phyloP scores from a whole-genome alignment of 2,329 filamentous ascomycete genomes.

The Tricladium varicosporioides region DNA sequence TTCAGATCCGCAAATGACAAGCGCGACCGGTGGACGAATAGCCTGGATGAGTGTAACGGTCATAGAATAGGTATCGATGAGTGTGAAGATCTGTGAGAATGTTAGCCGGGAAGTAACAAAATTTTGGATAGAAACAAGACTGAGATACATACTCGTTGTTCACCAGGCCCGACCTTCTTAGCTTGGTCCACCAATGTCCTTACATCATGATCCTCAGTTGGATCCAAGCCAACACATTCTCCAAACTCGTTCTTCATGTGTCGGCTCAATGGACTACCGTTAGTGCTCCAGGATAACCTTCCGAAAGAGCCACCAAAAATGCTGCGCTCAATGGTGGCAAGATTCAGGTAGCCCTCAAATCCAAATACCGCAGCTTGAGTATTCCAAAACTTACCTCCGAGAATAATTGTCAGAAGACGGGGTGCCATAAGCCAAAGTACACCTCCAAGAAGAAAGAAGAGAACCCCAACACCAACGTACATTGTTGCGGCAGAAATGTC shows the following conservation, averaged over 20 bases:
- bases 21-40: slow-evolving; percentile 31
- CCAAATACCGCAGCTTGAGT: not conserved
- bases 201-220: not conserved
- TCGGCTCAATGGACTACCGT: slow-evolving; percentile 30
- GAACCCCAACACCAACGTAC: too few species aligned
- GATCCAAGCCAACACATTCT: not conserved
- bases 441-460: too few species aligned
- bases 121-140: too few species aligned
- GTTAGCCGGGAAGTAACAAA: too few species aligned
- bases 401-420: too few species aligned
- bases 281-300: not conserved
- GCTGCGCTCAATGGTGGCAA: not conserved
- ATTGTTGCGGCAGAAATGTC: too few species aligned
- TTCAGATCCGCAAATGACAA: slow-evolving; percentile 31
- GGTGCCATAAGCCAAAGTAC: too few species aligned
- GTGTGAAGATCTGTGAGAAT: slow-evolving; percentile 24
- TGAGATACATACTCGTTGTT: too few species aligned
- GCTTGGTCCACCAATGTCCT: not conserved
- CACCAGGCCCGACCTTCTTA: not conserved
- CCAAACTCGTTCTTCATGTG: not conserved
- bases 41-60: slow-evolving; percentile 32
- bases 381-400: too few species aligned
- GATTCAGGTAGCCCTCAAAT: not conserved
- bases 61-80: slow-evolving; percentile 34
- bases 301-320: not conserved